Evolutionary conservation across 2,329 filamentous ascomycete genomes (phyloP).

Genomic region (Pestalotiopsis sp.): DNA sequence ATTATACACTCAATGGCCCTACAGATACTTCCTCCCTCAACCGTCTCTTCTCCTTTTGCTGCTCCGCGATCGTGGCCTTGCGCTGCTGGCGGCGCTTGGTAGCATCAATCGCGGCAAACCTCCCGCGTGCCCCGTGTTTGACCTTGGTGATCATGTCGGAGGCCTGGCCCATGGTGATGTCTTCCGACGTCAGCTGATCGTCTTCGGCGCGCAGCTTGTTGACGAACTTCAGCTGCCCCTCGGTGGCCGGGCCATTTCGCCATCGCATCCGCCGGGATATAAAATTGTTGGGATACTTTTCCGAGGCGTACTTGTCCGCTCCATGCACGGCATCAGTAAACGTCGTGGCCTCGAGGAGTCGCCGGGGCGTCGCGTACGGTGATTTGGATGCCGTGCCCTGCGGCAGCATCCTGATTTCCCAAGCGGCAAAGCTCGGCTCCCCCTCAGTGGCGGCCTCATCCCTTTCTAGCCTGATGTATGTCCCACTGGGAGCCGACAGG

Average conservation of each 20-base stretch:
- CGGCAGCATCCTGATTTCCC: conserved; percentile 53
- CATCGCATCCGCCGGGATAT: conserved; percentile 70
- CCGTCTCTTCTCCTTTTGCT: conserved; percentile 36
- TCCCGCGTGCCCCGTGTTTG: conserved; percentile 76
- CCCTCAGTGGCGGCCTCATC: conserved; percentile 32
- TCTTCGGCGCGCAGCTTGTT: conserved; percentile 64
- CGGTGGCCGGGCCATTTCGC: conserved; percentile 68
- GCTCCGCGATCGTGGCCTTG: conserved; percentile 38
- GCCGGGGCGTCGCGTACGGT: conserved; percentile 70
- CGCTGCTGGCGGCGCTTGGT: conserved; percentile 53
- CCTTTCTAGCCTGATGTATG: conserved; percentile 59
- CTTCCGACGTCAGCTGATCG: conserved; percentile 54
- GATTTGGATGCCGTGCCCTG: conserved; percentile 44
- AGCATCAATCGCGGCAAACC: conserved; percentile 56
- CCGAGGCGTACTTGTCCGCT: conserved; percentile 77
- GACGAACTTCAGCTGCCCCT: conserved; percentile 69
- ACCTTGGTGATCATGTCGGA: conserved; percentile 92
- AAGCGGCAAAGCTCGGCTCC: conserved; percentile 41
- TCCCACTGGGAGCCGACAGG: conserved; percentile 66
- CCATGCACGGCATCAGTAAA: conserved; percentile 80
- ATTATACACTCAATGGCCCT: conserved; percentile 49
- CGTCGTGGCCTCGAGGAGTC: conserved; percentile 66
- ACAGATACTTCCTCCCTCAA: conserved; percentile 57
- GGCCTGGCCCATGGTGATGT: conserved; percentile 79
- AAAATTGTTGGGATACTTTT: conserved; percentile 67